A percentile compares a stretch with the other conserved stretches of the same genome.
phyloP scores from a whole-genome alignment of 2,329 filamentous ascomycete genomes.

The Aspergillus calidoustus region DNA sequence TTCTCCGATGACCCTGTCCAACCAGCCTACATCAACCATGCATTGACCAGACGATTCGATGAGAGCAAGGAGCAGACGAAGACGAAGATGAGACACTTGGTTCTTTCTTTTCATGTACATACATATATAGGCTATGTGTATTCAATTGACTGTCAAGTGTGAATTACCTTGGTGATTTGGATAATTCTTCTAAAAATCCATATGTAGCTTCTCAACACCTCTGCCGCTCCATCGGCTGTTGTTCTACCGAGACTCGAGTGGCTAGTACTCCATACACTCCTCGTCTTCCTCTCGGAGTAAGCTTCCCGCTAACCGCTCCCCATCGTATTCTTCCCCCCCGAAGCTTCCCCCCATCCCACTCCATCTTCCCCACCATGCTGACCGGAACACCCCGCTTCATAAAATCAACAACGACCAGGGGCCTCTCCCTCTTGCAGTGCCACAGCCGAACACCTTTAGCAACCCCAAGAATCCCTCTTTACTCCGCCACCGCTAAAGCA shows the following conservation, averaged over 20 bases:
- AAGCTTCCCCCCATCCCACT: neutral
- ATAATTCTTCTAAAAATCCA: neutral
- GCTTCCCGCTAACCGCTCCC: neutral
- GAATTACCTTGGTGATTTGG: neutral
- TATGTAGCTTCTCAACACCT: neutral
- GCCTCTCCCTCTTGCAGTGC: neutral
- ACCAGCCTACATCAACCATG: neutral
- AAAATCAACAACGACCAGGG: conserved; percentile 2
- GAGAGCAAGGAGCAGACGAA: conserved; percentile 2
- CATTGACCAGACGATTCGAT: neutral
- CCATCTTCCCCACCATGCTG: conserved; percentile 16
- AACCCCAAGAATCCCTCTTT: neutral
- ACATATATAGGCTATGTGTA: conserved; percentile 25
- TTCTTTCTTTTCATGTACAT: conserved; percentile 24
- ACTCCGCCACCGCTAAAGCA: neutral
- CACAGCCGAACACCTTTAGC: neutral
- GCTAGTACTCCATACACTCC: too few species aligned
- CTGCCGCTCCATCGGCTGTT: neutral
- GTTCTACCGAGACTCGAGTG: neutral
- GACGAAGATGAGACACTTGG: conserved; percentile 3
- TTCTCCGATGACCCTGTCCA: neutral
- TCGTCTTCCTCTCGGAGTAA: too few species aligned
- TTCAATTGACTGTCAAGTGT: conserved; percentile 20
- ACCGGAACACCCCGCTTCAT: conserved; percentile 3
- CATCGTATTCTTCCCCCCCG: neutral